Percentiles rank a stretch among this genome's conserved stretches.
phyloP scores from a whole-genome alignment of 2,329 filamentous ascomycete genomes.

The Arachnomyces sp. region DNA sequence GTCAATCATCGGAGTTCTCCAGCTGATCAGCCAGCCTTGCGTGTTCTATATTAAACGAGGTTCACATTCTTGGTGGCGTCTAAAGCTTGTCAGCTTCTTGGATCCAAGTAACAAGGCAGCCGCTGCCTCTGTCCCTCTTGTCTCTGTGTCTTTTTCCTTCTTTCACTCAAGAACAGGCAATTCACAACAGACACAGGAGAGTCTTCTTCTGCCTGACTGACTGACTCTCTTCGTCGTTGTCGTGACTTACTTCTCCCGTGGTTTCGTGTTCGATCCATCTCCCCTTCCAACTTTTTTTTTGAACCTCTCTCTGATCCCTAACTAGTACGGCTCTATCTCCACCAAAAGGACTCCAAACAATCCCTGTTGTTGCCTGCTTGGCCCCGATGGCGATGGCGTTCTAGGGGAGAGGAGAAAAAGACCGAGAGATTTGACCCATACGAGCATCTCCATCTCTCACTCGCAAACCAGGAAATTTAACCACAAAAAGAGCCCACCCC shows the following conservation, averaged over 20 bases:
- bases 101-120: slow-evolving; percentile 12
- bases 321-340: slow-evolving; percentile 2
- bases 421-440: no score
- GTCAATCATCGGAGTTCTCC: background rate
- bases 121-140: slow-evolving; percentile 18
- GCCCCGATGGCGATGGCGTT: slow-evolving; percentile 18
- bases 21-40: background rate
- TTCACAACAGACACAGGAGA: no score
- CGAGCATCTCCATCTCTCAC: no score
- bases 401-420: no score
- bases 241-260: background rate
- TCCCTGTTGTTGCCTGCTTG: slow-evolving; percentile 12
- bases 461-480: no score
- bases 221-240: slow-evolving; percentile 4
- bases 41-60: background rate
- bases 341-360: no score
- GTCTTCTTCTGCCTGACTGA: no score
- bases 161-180: background rate
- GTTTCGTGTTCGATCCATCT: slow-evolving; percentile 5
- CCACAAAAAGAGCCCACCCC: no score
- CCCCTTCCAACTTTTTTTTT: slow-evolving; percentile 8
- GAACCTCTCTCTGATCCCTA: slow-evolving; percentile 8
- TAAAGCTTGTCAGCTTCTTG: no score
- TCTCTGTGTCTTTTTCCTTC: slow-evolving; percentile 16
- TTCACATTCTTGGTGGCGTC: background rate